Conservation (phyloP, 768 basidiomycete species). For the Tricholomella constricta region DNA sequence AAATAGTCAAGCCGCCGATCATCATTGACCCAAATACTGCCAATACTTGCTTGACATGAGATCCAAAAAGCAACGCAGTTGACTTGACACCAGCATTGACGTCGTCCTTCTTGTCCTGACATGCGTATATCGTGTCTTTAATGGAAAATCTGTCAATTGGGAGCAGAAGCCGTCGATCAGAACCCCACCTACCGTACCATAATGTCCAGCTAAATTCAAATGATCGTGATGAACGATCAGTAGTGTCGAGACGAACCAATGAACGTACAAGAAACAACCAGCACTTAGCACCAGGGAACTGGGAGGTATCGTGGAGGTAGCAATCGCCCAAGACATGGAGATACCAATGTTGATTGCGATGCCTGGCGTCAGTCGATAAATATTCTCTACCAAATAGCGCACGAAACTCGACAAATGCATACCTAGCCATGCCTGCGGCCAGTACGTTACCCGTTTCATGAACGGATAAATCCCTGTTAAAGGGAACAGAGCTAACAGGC, state of each 20-base stretch:
- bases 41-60: slow-evolving; percentile 44
- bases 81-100: slow-evolving; percentile 59
- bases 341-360: slow-evolving; percentile 33
- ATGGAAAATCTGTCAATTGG: neutral
- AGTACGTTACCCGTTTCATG: slow-evolving; percentile 28
- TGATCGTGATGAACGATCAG: neutral
- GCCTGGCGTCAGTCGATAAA: slow-evolving; percentile 4
- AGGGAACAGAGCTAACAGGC: slow-evolving; percentile 4
- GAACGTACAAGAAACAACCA: neutral
- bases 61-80: slow-evolving; percentile 61
- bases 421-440: slow-evolving; percentile 30
- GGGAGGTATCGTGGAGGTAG: neutral
- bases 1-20: slow-evolving; percentile 22
- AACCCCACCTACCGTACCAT: slow-evolving; percentile 17
- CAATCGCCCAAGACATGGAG: slow-evolving; percentile 28
- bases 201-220: slow-evolving; percentile 13
- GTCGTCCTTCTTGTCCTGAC: slow-evolving; percentile 60
- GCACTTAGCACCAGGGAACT: slow-evolving; percentile 1
- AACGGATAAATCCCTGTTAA: slow-evolving; percentile 23
- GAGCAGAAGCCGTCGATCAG: neutral
- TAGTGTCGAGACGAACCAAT: neutral
- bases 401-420: neutral
- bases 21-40: slow-evolving; percentile 35
- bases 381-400: too few species aligned
- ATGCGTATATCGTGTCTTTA: slow-evolving; percentile 60